Percentiles rank a stretch among this genome's conserved stretches.
Evolutionary conservation across 2,329 filamentous ascomycete species (phyloP).

Genomic region (Apiospora malaysiana): DNA sequence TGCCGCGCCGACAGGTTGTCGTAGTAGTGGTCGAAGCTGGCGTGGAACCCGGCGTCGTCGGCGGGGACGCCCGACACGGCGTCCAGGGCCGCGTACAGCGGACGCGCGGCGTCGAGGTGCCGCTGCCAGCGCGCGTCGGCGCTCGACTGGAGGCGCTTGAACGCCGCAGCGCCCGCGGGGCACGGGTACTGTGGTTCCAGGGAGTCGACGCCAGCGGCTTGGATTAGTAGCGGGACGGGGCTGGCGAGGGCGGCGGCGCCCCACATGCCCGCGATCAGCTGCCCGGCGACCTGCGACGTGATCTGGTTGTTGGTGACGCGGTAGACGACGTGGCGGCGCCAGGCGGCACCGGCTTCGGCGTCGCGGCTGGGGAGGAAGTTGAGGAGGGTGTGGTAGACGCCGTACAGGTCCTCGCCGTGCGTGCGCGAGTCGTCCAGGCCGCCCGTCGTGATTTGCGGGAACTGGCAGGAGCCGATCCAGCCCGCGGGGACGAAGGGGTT

Average conservation of each 20-base stretch:
- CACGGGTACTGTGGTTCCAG: slow-evolving; percentile 78
- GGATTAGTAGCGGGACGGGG: slow-evolving; percentile 53
- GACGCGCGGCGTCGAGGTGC: slow-evolving; percentile 63
- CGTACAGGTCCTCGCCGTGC: slow-evolving; percentile 78
- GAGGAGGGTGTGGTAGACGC: slow-evolving; percentile 75
- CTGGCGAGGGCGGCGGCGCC: slow-evolving; percentile 39
- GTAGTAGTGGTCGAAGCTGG: slow-evolving; percentile 80
- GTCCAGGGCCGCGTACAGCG: slow-evolving; percentile 68
- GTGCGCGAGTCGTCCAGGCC: slow-evolving; percentile 77
- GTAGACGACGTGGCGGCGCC: slow-evolving; percentile 59
- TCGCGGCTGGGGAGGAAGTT: slow-evolving; percentile 64
- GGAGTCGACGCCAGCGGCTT: slow-evolving; percentile 67
- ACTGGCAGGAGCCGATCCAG: slow-evolving; percentile 77
- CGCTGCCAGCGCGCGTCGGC: slow-evolving; percentile 61
- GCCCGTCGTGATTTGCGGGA: slow-evolving; percentile 77
- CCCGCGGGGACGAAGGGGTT: slow-evolving; percentile 73
- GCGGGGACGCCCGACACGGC: slow-evolving; percentile 68
- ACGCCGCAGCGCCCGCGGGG: slow-evolving; percentile 51
- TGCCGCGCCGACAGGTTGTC: slow-evolving; percentile 82
- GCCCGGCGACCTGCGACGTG: slow-evolving; percentile 79
- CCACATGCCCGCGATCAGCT: slow-evolving; percentile 77
- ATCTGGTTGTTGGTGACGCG: slow-evolving; percentile 84
- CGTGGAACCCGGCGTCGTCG: slow-evolving; percentile 68
- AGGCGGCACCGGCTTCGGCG: slow-evolving; percentile 43
- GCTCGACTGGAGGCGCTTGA: slow-evolving; percentile 50